Conservation (phyloP, 2,329 filamentous ascomycete genomes). For the Thelonectria olida region DNA sequence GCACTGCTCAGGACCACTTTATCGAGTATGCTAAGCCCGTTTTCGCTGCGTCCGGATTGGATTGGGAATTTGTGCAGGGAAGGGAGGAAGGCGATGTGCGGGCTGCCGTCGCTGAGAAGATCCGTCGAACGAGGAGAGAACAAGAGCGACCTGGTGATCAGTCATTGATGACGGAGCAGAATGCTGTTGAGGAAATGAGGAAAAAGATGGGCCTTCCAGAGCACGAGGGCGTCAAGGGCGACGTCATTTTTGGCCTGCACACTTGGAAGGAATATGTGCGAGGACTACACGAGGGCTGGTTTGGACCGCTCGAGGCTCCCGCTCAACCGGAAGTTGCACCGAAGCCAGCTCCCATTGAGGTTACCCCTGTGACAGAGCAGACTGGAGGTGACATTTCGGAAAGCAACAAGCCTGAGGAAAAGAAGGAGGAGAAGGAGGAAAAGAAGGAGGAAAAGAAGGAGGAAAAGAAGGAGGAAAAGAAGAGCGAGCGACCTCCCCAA, state of each 20-base stretch:
- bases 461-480: conserved; percentile 59
- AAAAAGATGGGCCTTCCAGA: conserved; percentile 73
- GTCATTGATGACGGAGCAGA: conserved; percentile 59
- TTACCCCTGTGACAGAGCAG: conserved; percentile 34
- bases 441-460: no score
- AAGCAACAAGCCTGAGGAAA: conserved; percentile 52
- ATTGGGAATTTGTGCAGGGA: conserved; percentile 97
- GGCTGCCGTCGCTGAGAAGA: conserved; percentile 85
- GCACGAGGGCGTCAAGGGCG: conserved; percentile 79
- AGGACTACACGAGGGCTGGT: conserved; percentile 94
- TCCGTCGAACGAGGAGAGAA: conserved; percentile 74
- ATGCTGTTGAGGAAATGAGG: conserved; percentile 70
- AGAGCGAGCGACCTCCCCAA: conserved; percentile 67
- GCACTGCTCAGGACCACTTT: conserved; percentile 91
- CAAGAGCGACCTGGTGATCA: conserved; percentile 61
- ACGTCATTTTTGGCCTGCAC: conserved; percentile 89
- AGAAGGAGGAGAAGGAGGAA: conserved; percentile 45
- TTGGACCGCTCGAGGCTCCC: conserved; percentile 81
- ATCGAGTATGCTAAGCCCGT: conserved; percentile 96
- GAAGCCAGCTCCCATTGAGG: conserved; percentile 38
- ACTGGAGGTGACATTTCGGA: no score
- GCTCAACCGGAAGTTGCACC: conserved; percentile 41
- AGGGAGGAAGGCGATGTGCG: conserved; percentile 92
- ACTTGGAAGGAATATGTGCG: conserved; percentile 98
- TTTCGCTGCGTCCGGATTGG: conserved; percentile 85